Evolutionary conservation across 179 eudicot genomes (phyloP).

Genomic region (Vitellaria paradoxa): DNA sequence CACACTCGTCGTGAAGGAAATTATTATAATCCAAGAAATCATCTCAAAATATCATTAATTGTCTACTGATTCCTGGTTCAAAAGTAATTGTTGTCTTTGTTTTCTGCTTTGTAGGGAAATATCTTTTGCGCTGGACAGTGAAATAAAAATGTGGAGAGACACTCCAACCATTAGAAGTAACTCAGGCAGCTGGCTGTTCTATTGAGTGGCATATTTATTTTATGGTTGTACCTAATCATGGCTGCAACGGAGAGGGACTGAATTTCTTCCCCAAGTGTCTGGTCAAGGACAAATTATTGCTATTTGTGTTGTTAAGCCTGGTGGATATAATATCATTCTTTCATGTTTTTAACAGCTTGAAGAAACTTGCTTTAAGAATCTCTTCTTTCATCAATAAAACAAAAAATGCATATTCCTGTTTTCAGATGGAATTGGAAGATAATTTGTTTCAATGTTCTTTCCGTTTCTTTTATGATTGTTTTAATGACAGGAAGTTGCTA

Average conservation of each 20-base stretch:
- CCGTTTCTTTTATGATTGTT: too few species aligned
- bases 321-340: background rate
- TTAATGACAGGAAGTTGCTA: too few species aligned
- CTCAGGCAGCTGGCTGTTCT: conserved; percentile 7
- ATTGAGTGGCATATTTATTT: conserved; percentile 2
- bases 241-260: background rate
- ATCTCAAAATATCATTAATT: background rate
- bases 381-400: conserved; percentile 3
- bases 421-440: background rate
- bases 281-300: conserved; percentile 5
- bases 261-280: conserved; percentile 7
- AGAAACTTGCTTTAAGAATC: background rate
- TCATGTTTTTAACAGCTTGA: background rate
- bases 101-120: conserved; percentile 15
- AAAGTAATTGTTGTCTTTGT: background rate
- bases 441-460: too few species aligned
- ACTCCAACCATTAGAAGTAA: conserved; percentile 12
- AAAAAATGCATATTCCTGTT: conserved; percentile 1
- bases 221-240: background rate
- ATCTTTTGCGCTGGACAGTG: conserved; percentile 7
- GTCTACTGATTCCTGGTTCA: background rate
- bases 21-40: background rate
- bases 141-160: conserved; percentile 18
- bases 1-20: background rate
- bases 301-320: conserved; percentile 7